Base-by-base conservation (phyloP, 768 basidiomycete species). In the Dendrothele bispora region DNA sequence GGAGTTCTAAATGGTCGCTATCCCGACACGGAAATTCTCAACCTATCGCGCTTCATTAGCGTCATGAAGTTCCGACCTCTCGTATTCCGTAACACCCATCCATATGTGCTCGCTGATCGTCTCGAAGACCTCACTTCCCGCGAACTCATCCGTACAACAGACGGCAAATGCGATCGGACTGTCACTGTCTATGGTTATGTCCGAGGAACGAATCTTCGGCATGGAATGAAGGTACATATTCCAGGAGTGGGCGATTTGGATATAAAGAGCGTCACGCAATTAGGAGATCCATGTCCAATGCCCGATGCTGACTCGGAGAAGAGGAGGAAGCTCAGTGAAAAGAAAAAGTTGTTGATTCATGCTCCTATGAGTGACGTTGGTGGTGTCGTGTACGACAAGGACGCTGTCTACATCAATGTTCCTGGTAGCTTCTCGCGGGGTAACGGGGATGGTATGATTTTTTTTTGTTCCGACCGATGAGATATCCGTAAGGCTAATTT, bases 281-380 rank as follows among this genome's bases (percentile, higher is more conserved):
- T 99, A 6, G 83, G 84, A n/a, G 97, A 99, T 63, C 97, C 97
- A 0, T 98, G 97, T 71, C 95, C 97, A 2, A 67, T 98, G 17
- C 97, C 97, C 3, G 90, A 92, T 21, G 80, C 81, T 0, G 90
- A 95, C 35, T 88, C 88, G 43, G 97, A 98, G 71, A 94, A 90
- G 69, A 68, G 91, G 52, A 69, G 95, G 52, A 95, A 91, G 65
- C 74, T 99, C 59, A 95, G 91, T 57, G 97, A 98, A 67, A 95
- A 97, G 74, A 91, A 88, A 66, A 95, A 90, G 62, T 62, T 92
- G 32, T 70, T 95, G 2, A 83, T 98, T 1, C 92, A 98, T 64
- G 97, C 97, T 14, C 97, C 97, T 1, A 98, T 99, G 97, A 97
- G 94, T 64, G 95, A 98, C 59, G 87, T 98, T 2, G 95, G 95